A percentile compares a stretch with the other conserved stretches of the same genome.
Evolutionary conservation across 2,329 filamentous ascomycete genomes (phyloP).

Genomic region (Huntiella abstrusa): DNA sequence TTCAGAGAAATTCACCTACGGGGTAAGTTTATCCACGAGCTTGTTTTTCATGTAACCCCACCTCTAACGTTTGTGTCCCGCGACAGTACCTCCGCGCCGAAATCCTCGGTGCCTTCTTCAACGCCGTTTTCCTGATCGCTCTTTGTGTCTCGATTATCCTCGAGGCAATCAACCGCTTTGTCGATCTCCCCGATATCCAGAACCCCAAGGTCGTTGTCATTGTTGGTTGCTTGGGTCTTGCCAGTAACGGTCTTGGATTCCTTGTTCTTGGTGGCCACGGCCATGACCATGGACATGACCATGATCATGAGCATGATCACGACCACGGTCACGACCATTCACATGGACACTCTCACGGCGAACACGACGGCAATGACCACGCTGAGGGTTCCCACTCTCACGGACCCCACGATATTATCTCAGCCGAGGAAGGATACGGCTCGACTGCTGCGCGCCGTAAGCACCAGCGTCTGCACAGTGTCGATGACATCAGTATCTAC

Average conservation of each 20-base stretch:
- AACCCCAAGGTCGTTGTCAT: slow-evolving; percentile 77
- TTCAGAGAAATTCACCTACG: slow-evolving; percentile 88
- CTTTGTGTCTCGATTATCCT: slow-evolving; percentile 92
- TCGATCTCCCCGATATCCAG: slow-evolving; percentile 73
- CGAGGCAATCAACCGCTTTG: slow-evolving; percentile 78
- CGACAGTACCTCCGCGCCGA: slow-evolving; percentile 84
- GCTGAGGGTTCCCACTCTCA: slow-evolving; percentile 21
- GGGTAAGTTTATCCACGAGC: slow-evolving; percentile 34
- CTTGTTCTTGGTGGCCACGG: slow-evolving; percentile 86
- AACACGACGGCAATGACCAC: slow-evolving; percentile 29
- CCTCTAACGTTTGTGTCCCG: background rate
- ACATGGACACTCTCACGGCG: slow-evolving; percentile 16
- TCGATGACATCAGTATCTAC: slow-evolving; percentile 65
- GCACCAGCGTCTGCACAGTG: slow-evolving; percentile 35
- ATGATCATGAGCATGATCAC: slow-evolving; percentile 33
- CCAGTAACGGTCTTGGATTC: slow-evolving; percentile 77
- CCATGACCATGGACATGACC: slow-evolving; percentile 54
- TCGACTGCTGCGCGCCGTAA: slow-evolving; percentile 19
- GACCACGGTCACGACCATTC: slow-evolving; percentile 25
- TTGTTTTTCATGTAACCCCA: background rate
- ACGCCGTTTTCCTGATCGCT: slow-evolving; percentile 92
- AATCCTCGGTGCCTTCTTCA: slow-evolving; percentile 88
- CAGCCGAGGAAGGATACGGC: slow-evolving; percentile 28
- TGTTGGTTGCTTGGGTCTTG: slow-evolving; percentile 69
- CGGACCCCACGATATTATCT: slow-evolving; percentile 15